These are phyloP conservation scores for Phytophthora brassicae DNA, from an alignment of 352 stramenopile species.

Conservation along the genomic window DNA sequence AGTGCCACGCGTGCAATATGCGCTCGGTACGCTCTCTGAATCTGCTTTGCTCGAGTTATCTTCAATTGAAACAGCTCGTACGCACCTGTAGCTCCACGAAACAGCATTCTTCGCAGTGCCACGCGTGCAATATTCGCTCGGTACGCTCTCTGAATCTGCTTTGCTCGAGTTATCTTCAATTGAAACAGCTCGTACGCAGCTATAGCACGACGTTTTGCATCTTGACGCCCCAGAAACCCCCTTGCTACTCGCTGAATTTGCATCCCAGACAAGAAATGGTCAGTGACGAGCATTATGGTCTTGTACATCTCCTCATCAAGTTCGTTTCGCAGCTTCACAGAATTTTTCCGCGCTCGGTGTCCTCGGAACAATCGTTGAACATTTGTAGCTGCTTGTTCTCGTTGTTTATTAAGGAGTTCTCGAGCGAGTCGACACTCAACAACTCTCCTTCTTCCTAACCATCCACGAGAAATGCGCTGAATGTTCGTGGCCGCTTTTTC, in stretches of 20 bases:
- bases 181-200: slow-evolving; percentile 24
- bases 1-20: slow-evolving; percentile 54
- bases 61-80: slow-evolving; percentile 27
- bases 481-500: slow-evolving; percentile 39
- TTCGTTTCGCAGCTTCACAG: slow-evolving; percentile 10
- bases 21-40: slow-evolving; percentile 59
- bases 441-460: slow-evolving; percentile 37
- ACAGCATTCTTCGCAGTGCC: slow-evolving; percentile 37
- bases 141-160: slow-evolving; percentile 51
- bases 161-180: slow-evolving; percentile 30
- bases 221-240: slow-evolving; percentile 46
- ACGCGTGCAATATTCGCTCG: slow-evolving; percentile 58
- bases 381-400: slow-evolving; percentile 23
- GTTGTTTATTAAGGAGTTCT: slow-evolving; percentile 18
- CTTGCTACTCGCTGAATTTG: slow-evolving; percentile 42
- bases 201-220: slow-evolving; percentile 14
- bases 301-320: slow-evolving; percentile 21
- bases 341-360: slow-evolving; percentile 22
- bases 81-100: slow-evolving; percentile 36
- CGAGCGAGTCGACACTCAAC: slow-evolving; percentile 17
- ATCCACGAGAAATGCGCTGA: slow-evolving; percentile 43
- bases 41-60: slow-evolving; percentile 29
- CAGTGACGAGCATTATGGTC: slow-evolving; percentile 11
- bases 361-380: slow-evolving; percentile 54
- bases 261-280: slow-evolving; percentile 25